Conservation (phyloP, 768 basidiomycete species). For the Podaxis sp. region DNA sequence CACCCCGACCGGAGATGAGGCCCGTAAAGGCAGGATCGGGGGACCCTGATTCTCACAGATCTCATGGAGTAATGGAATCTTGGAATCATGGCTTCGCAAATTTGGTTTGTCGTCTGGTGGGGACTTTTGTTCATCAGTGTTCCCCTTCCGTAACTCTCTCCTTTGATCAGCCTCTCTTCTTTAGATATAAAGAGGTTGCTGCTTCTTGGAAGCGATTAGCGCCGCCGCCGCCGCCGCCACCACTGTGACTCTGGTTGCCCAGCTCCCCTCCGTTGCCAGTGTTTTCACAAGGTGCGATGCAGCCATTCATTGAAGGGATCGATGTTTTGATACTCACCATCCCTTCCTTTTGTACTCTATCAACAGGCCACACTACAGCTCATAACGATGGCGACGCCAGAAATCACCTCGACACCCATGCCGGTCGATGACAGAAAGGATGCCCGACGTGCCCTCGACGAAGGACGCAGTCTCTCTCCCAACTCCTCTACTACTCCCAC, state of each 20-base stretch:
- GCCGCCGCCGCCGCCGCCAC: neutral
- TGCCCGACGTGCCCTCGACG: neutral
- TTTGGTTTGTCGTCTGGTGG: no score
- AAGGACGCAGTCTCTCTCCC: conserved; percentile 7
- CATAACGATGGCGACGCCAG: conserved; percentile 2
- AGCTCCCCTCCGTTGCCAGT: neutral
- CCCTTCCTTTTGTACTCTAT: neutral
- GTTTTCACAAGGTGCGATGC: neutral
- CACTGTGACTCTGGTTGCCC: neutral
- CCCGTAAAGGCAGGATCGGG: neutral
- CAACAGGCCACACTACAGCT: neutral
- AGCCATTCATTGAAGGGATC: neutral
- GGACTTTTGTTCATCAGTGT: neutral
- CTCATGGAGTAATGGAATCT: neutral
- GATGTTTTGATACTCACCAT: neutral
- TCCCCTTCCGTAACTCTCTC: neutral
- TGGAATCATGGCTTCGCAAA: no score
- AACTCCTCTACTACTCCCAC: neutral
- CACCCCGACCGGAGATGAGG: neutral
- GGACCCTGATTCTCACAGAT: neutral
- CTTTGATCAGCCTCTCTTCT: neutral
- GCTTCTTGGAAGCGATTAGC: neutral
- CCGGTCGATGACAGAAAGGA: neutral
- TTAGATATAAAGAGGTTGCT: neutral
- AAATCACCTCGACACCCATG: neutral